phyloP scores from a whole-genome alignment of 768 basidiomycete genomes.

The Piloderma croceum region DNA sequence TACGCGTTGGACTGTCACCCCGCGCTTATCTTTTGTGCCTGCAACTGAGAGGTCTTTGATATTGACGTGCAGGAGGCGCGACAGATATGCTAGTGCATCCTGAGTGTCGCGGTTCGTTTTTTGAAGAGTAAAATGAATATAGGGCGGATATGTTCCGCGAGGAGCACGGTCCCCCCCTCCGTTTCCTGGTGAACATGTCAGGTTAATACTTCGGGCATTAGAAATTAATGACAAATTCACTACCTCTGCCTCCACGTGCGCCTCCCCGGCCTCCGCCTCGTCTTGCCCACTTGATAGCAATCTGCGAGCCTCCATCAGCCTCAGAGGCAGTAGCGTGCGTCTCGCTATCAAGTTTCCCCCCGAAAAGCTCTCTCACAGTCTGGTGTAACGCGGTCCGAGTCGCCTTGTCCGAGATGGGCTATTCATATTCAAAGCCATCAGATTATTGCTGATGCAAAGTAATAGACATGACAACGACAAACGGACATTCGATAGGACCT shows the following conservation, averaged over 20 bases:
- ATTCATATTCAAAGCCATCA: slow-evolving; percentile 12
- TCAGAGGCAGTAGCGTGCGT: slow-evolving; percentile 42
- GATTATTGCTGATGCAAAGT: slow-evolving; percentile 5
- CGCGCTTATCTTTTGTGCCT: slow-evolving; percentile 98
- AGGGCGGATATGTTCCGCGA: slow-evolving; percentile 72
- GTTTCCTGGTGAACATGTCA: slow-evolving; percentile 6
- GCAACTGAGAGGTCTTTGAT: slow-evolving; percentile 83
- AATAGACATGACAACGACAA: slow-evolving; percentile 12
- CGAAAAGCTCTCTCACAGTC: slow-evolving; percentile 72
- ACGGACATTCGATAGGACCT: slow-evolving; percentile 78
- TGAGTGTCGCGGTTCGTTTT: slow-evolving; percentile 98
- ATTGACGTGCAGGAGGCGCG: slow-evolving; percentile 69
- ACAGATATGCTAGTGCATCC: slow-evolving; percentile 79
- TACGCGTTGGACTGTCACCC: slow-evolving; percentile 91
- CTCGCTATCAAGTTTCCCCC: slow-evolving; percentile 79
- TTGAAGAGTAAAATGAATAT: slow-evolving; percentile 93
- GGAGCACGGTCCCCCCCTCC: slow-evolving; percentile 39
- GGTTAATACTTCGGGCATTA: background rate
- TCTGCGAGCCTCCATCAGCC: slow-evolving; percentile 64
- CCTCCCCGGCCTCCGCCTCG: slow-evolving; percentile 47
- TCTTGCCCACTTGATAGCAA: slow-evolving; percentile 73
- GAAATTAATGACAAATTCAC: background rate
- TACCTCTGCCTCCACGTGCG: slow-evolving; percentile 32
- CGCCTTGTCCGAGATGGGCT: slow-evolving; percentile 83
- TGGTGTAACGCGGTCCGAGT: slow-evolving; percentile 80